Evolutionary conservation across 1,284 basidiomycete species (phyloP).

Genomic region (Ceratobasidium papillatum): DNA sequence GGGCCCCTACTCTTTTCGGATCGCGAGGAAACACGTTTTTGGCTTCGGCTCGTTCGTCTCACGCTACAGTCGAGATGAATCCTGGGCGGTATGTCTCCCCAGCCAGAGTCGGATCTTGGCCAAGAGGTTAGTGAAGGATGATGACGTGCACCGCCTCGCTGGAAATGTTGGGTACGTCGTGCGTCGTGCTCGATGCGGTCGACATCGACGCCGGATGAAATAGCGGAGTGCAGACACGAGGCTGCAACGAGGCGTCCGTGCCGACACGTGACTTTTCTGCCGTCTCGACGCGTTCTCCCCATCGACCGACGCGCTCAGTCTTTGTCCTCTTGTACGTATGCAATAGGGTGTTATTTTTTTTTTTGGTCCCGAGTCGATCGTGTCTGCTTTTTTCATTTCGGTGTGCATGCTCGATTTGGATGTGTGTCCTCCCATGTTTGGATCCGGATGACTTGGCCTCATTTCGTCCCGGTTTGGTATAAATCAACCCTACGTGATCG

Average conservation of each 20-base stretch:
- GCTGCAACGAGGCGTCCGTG: constrained; percentile 25
- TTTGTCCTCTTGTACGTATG: background rate
- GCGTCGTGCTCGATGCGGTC: constrained; percentile 11
- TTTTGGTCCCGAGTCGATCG: background rate
- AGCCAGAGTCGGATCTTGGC: background rate
- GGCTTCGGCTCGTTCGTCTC: constrained; percentile 4
- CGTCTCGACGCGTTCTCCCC: constrained; percentile 12
- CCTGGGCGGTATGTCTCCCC: background rate
- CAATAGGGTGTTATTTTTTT: background rate
- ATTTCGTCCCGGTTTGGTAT: background rate
- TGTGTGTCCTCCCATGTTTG: background rate
- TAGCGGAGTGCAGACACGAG: constrained; percentile 24
- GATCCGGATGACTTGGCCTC: background rate
- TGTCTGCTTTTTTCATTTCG: background rate
- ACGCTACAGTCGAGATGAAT: background rate
- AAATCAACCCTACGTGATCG: background rate
- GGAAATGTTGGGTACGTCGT: background rate
- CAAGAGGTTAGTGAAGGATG: too few species aligned
- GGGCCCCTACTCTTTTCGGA: background rate
- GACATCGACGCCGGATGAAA: background rate
- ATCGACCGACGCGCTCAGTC: background rate
- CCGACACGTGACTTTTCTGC: constrained; percentile 18
- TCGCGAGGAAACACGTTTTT: constrained; percentile 5
- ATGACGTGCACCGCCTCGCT: background rate
- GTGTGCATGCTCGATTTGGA: background rate